Conservation (phyloP, 768 basidiomycete species). For the Pholiota microspora region DNA sequence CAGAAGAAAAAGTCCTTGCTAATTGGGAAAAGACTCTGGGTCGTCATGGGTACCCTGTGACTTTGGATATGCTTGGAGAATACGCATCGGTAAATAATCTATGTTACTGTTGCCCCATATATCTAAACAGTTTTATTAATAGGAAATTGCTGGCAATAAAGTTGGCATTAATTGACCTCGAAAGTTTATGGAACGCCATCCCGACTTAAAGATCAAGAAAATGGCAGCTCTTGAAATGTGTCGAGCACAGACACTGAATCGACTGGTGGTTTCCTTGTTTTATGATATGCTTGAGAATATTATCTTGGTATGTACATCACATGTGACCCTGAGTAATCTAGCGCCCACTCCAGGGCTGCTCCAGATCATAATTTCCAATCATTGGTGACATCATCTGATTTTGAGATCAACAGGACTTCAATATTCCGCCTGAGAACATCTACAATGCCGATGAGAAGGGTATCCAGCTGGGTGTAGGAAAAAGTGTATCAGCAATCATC, state of each 20-base stretch:
- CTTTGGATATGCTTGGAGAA: too few relatives aligned
- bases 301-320: too few relatives aligned
- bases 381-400: constrained; percentile 19
- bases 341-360: too few relatives aligned
- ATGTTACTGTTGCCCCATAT: not conserved
- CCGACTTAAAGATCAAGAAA: too few relatives aligned
- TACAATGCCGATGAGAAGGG: constrained; percentile 32
- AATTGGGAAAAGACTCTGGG: constrained; percentile 23
- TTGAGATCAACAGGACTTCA: constrained; percentile 15
- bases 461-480: constrained; percentile 24
- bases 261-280: too few relatives aligned
- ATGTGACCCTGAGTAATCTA: too few relatives aligned
- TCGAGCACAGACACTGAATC: too few relatives aligned
- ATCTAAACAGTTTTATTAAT: constrained; percentile 15
- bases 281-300: too few relatives aligned
- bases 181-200: too few relatives aligned
- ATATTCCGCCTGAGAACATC: constrained; percentile 22
- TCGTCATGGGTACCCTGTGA: constrained; percentile 8
- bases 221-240: too few relatives aligned
- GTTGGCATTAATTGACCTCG: too few relatives aligned
- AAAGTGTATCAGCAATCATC: constrained; percentile 15
- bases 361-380: constrained; percentile 18
- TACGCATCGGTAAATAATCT: too few relatives aligned
- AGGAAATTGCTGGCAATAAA: constrained; percentile 20
- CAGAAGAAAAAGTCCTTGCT: constrained; percentile 20